Evolutionary conservation across 202 grass and related monocot species (phyloP).

Genomic region (Zoysia matrella): DNA sequence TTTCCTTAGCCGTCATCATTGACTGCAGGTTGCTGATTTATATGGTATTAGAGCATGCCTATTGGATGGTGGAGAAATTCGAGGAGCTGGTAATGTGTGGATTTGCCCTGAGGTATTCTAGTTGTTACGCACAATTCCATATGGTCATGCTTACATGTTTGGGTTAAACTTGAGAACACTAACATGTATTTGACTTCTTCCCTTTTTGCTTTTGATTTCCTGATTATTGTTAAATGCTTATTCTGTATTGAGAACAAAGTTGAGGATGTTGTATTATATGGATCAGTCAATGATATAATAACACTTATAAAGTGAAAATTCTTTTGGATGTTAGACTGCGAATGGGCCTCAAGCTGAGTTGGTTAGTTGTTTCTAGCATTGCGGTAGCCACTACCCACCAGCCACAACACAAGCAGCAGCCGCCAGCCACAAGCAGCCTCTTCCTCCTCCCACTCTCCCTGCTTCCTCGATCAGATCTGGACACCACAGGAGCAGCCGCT

Average conservation of each 20-base stretch:
- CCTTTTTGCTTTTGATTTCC: slow-evolving; percentile 7
- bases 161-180: slow-evolving; percentile 22
- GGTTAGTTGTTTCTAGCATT: no score
- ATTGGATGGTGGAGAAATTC: slow-evolving; percentile 96
- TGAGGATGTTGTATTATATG: slow-evolving; percentile 27
- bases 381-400: no score
- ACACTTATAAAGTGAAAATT: slow-evolving; percentile 27
- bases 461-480: no score
- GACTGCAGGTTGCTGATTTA: slow-evolving; percentile 80
- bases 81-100: slow-evolving; percentile 96
- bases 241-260: slow-evolving; percentile 32
- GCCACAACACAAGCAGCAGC: no score
- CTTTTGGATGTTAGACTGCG: not conserved
- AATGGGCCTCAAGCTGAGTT: no score
- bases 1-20: slow-evolving; percentile 31
- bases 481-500: no score
- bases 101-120: slow-evolving; percentile 88
- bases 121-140: slow-evolving; percentile 32
- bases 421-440: no score
- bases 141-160: slow-evolving; percentile 21
- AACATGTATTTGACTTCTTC: slow-evolving; percentile 42
- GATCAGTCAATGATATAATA: slow-evolving; percentile 24
- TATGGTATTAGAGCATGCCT: slow-evolving; percentile 99
- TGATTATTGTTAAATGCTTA: slow-evolving; percentile 16
- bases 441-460: no score